Evolutionary conservation across 345 rosid genomes (phyloP), one percentile per base, ranked within the genome.

Genomic region (Psidium friedrichsthalianum): DNA sequence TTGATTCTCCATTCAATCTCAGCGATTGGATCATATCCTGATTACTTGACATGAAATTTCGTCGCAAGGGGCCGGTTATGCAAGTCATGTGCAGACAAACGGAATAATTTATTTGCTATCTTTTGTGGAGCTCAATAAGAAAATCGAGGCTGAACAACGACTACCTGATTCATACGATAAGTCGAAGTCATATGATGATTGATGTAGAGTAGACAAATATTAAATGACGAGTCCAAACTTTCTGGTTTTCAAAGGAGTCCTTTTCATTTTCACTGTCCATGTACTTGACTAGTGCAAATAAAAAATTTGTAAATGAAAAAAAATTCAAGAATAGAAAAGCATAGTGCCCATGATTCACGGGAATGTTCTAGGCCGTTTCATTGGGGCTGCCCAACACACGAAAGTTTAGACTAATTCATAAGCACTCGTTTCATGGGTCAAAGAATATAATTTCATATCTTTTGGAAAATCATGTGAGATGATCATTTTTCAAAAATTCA

Each of bases 391-490:
- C 21, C 24, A 4, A 8, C 57, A 55, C 57, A 20, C 21, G 57
- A 55, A 55, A 8, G 57, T 21, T 55, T 21, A 6, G 7, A 21
- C 57, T 55, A 20, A 55, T 55, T 7, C 22, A 55, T 21, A 55
- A 55, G 57, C 57, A 55, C 57, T 55, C 21, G 25, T 55, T 8
- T 55, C 8, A 4, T 56, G 6, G 32, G 0, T 58, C 64, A 58
- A 58, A 58, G 8, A 11, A 25, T 5, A n/a, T 32, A 58, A 51
- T 0, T 6, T 58, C 25, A 0, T n/a, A 58, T 58, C 8, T 12
- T 58, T 58, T 2, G 14, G 6, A 11, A 58, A 25, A 58, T 58
- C 64, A 0, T 11, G n/a, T 58, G 32, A 11, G 64, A 58, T 58
- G 14, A 25, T n/a, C 32, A n/a, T 58, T 58, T 58, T 25, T 24